Evolutionary conservation across 163 green algal genomes (phyloP), one percentile per base, ranked within the genome.

Genomic region (Scenedesmus sp.): DNA sequence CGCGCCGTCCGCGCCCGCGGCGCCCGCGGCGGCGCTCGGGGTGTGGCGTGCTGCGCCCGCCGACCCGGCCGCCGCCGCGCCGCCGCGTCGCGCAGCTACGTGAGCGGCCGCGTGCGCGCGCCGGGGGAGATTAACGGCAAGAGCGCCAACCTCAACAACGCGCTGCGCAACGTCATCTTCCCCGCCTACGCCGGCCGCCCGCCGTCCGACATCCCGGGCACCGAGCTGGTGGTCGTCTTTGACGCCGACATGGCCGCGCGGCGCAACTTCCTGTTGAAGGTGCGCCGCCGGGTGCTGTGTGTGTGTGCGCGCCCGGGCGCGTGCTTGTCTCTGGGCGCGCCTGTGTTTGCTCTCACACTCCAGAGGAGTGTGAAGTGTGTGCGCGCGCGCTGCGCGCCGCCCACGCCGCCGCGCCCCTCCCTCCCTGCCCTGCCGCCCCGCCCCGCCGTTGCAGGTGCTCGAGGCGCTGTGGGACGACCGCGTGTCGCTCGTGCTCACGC

Each of bases 201-300:
- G 2, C 54, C 77, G 0, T 9, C 42, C 58, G 39, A 69, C 51
- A 91, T 95, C 60, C 89, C 89, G 0, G 51, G 80, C 17, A 85
- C 72, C 45, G 90, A 95, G 77, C 31, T 93, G 10, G 63, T 93
- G 2, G 90, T 86, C 51, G 85, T 94, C 53, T 93, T 94, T 84
- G 90, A 94, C 70, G 90, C 90, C 53, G 90, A 94, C 60, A 86
- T 91, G 79, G 83, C 89, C 11, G 87, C 88, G 54, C 90, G 90
- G 42, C 44, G 82, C 26, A 87, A 95, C 78, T 95, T 95, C 81
- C 90, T 91, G 76, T 60, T 85, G 26, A 95, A 94, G 81, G 60
- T 92, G 78, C 44, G 78, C 28, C 22, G 14, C 3, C 9, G 29
- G 26, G 57, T 13, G 10, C 29, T 45, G 58, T 66, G 31, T n/a